phyloP scores from a whole-genome alignment of 768 basidiomycete species.

The Amanita rimosa region DNA sequence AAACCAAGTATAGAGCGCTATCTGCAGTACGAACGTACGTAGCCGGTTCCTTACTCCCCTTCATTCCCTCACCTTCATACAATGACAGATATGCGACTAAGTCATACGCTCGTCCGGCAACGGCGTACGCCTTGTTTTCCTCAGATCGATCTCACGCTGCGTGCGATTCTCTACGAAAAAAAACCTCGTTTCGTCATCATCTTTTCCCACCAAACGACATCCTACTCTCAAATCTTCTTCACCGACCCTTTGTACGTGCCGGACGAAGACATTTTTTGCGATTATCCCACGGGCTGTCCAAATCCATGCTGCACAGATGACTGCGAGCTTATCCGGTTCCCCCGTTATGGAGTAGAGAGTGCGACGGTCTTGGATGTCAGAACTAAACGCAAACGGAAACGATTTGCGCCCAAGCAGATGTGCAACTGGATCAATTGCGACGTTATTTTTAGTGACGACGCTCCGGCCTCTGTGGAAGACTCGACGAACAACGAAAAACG shows the following conservation, averaged over 20 bases:
- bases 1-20: slow-evolving; percentile 57
- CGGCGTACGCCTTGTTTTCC: slow-evolving; percentile 73
- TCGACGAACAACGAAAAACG: slow-evolving; percentile 16
- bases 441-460: slow-evolving; percentile 43
- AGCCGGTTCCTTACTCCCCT: slow-evolving; percentile 1
- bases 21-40: slow-evolving; percentile 65
- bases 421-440: slow-evolving; percentile 79
- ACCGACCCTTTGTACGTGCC: slow-evolving; percentile 63
- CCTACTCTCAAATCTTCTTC: slow-evolving; percentile 76
- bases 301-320: slow-evolving; percentile 74
- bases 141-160: slow-evolving; percentile 69
- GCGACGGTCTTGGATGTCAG: slow-evolving; percentile 56
- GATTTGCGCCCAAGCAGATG: slow-evolving; percentile 49
- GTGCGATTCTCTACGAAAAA: slow-evolving; percentile 68
- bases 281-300: slow-evolving; percentile 71
- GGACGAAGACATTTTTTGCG: slow-evolving; percentile 59
- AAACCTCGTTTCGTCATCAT: slow-evolving; percentile 66
- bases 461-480: slow-evolving; percentile 22
- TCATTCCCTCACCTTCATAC: slow-evolving; percentile 3
- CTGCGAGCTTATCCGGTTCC: slow-evolving; percentile 77
- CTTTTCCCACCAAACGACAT: slow-evolving; percentile 72
- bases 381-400: slow-evolving; percentile 39
- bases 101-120: slow-evolving; percentile 54
- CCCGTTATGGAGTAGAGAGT: slow-evolving; percentile 46
- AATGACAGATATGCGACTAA: slow-evolving; percentile 48